These are phyloP conservation scores for Plasmodium blacklocki DNA, from an alignment of 169 alveolate species.

Conservation along the genomic window DNA sequence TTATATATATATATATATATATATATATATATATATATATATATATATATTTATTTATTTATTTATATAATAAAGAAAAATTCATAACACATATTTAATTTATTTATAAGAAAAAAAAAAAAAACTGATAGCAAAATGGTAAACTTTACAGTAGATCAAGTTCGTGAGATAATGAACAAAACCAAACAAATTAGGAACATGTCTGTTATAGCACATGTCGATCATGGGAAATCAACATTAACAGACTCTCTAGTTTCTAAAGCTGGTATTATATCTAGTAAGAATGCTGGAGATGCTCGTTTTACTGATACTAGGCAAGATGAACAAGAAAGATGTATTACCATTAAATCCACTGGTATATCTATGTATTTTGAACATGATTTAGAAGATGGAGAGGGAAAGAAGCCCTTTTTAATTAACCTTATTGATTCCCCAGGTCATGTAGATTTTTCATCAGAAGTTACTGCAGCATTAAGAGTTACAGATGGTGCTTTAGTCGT, in stretches of 20 bases:
- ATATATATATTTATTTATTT: background rate
- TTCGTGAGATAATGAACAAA: slow-evolving; percentile 98
- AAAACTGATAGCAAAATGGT: slow-evolving; percentile 87
- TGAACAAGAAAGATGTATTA: slow-evolving; percentile 99
- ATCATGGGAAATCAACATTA: slow-evolving; percentile 99
- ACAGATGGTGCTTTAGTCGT: slow-evolving; percentile 99
- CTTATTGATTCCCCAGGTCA: slow-evolving; percentile 99
- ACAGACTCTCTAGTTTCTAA: slow-evolving; percentile 98
- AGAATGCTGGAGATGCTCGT: slow-evolving; percentile 99
- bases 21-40: background rate
- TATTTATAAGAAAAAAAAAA: background rate
- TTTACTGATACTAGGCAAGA: slow-evolving; percentile 99
- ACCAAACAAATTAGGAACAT: slow-evolving; percentile 98
- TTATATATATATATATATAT: no score
- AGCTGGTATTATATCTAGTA: slow-evolving; percentile 99
- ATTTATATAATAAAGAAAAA: background rate
- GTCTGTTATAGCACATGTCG: slow-evolving; percentile 99
- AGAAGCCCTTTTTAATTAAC: slow-evolving; percentile 95
- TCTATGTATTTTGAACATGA: slow-evolving; percentile 98
- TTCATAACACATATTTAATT: slow-evolving; percentile 10
- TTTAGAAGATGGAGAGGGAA: slow-evolving; percentile 92
- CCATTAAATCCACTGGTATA: slow-evolving; percentile 99
- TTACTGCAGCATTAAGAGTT: slow-evolving; percentile 99
- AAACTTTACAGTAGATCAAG: slow-evolving; percentile 99
- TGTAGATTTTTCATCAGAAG: slow-evolving; percentile 99